These are phyloP conservation scores for Penicillium sp. DNA, from an alignment of 2,329 filamentous ascomycete genomes.

Conservation along the genomic window DNA sequence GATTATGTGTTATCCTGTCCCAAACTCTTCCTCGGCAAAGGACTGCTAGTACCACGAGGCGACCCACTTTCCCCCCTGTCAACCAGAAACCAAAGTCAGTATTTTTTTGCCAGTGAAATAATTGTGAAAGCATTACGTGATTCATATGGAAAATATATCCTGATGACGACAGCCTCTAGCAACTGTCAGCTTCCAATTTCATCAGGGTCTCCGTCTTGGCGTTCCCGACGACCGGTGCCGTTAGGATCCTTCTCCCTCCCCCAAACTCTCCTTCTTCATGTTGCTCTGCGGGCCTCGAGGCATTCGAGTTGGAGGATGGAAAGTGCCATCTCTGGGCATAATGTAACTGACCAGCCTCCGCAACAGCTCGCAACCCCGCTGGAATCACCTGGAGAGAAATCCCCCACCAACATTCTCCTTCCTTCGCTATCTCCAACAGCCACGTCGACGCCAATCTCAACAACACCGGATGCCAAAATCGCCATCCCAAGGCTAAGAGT, in stretches of 20 bases:
- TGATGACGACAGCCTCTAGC: neutral
- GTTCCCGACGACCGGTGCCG: too few relatives aligned
- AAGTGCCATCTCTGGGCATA: neutral
- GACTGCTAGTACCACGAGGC: too few relatives aligned
- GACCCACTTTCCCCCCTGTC: neutral
- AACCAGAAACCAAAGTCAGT: neutral
- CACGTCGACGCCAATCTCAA: neutral
- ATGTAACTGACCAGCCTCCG: neutral
- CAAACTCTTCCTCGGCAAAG: neutral
- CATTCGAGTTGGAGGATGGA: neutral
- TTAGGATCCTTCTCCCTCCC: neutral
- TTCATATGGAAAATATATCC: neutral
- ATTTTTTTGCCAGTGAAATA: neutral
- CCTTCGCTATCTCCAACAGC: neutral
- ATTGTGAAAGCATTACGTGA: neutral
- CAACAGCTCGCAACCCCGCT: slow-evolving; percentile 7
- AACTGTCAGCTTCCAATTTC: neutral
- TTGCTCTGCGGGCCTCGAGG: neutral
- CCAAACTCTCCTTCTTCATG: neutral
- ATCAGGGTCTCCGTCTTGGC: neutral
- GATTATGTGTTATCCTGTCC: neutral
- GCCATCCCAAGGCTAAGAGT: slow-evolving; percentile 11
- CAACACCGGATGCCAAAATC: neutral
- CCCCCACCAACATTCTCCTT: neutral
- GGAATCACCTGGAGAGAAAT: neutral